Percentiles rank a stretch among this genome's conserved stretches.
Conservation (phyloP, 768 basidiomycete species). For the Omphalotus guepiniiformis region DNA sequence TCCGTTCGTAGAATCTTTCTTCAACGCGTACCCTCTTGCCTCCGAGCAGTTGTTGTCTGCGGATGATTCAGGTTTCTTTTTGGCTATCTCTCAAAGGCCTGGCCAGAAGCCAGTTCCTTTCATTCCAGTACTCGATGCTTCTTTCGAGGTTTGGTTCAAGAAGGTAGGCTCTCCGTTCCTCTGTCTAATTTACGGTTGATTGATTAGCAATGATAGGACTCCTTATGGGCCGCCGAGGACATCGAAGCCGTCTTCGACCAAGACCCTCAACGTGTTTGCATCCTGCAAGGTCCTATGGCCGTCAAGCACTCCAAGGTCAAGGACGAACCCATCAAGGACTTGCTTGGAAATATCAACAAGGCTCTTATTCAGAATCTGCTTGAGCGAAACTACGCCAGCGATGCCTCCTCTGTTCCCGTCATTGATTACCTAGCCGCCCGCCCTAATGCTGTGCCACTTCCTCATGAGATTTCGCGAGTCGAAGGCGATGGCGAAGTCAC, state of each 20-base stretch:
- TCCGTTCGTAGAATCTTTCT: constrained; percentile 76
- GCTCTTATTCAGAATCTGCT: constrained; percentile 76
- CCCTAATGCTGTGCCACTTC: constrained; percentile 30
- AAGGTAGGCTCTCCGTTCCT: constrained; percentile 54
- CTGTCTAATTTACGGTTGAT: constrained; percentile 7
- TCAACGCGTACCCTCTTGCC: constrained; percentile 79
- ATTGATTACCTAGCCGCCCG: constrained; percentile 74
- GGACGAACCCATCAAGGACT: constrained; percentile 91
- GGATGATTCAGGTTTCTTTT: constrained; percentile 94
- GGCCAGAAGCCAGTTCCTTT: constrained; percentile 99
- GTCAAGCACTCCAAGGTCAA: constrained; percentile 82
- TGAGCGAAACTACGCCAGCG: constrained; percentile 71
- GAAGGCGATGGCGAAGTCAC: constrained; percentile 40
- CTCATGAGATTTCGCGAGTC: constrained; percentile 39
- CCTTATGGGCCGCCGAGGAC: constrained; percentile 96
- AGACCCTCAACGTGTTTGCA: constrained; percentile 96
- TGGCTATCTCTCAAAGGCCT: constrained; percentile 91
- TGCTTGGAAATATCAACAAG: constrained; percentile 84
- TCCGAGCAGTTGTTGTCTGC: constrained; percentile 83
- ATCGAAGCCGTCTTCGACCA: constrained; percentile 99
- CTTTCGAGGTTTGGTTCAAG: constrained; percentile 99
- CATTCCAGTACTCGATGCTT: constrained; percentile 91
- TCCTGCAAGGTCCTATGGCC: constrained; percentile 95
- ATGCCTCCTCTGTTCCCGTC: constrained; percentile 68
- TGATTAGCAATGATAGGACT: constrained; percentile 55